Conservation (phyloP, 306 rosid genomes). For the Prunus campanulata region DNA sequence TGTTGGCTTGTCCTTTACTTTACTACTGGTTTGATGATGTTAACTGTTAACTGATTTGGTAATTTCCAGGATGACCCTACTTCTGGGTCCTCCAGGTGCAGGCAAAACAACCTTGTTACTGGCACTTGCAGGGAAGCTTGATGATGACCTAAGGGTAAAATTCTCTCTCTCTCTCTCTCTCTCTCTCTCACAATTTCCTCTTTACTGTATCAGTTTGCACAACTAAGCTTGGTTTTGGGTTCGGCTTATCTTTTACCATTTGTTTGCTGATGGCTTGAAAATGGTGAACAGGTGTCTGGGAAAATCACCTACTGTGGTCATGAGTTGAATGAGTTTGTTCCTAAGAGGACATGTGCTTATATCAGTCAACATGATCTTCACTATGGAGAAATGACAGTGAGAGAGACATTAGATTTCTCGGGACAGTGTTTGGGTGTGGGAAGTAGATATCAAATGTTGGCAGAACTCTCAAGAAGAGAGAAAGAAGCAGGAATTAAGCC, state of each 20-base stretch:
- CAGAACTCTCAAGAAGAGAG: slow-evolving; percentile 80
- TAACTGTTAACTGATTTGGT: background rate
- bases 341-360: slow-evolving; percentile 86
- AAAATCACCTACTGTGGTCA: slow-evolving; percentile 77
- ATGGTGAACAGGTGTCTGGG: slow-evolving; percentile 51
- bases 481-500: slow-evolving; percentile 70
- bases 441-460: slow-evolving; percentile 59
- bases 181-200: background rate
- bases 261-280: background rate
- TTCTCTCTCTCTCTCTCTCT: background rate
- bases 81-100: slow-evolving; percentile 84
- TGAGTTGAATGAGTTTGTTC: slow-evolving; percentile 62
- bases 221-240: background rate
- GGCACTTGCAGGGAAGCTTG: slow-evolving; percentile 77
- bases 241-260: background rate
- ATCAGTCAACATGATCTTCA: slow-evolving; percentile 82
- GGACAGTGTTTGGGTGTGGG: slow-evolving; percentile 90
- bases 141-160: slow-evolving; percentile 51
- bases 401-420: slow-evolving; percentile 83
- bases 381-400: slow-evolving; percentile 85
- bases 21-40: background rate
- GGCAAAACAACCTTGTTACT: slow-evolving; percentile 78
- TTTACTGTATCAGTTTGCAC: background rate
- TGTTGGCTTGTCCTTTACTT: background rate
- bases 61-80: slow-evolving; percentile 60